Percentiles rank a stretch among this genome's conserved stretches.
Conservation (phyloP, 2,329 filamentous ascomycete species). For the Ophiocordyceps sinensis region DNA sequence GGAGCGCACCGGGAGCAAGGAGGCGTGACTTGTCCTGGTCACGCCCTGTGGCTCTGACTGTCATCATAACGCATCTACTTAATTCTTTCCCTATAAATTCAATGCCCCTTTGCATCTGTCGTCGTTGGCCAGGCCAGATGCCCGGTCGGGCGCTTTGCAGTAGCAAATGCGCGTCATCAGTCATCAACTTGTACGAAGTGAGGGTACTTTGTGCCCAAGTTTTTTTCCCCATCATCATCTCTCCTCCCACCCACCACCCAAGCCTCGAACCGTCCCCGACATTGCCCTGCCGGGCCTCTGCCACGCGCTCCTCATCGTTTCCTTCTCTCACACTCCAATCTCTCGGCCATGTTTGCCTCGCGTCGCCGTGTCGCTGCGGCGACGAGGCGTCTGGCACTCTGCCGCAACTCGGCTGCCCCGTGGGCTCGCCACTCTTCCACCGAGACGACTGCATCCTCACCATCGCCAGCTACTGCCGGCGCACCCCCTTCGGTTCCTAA, state of each 20-base stretch:
- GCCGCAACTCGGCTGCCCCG: conserved; percentile 7
- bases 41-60: too few relatives aligned
- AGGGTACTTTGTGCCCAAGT: too few relatives aligned
- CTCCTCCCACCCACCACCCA: too few relatives aligned
- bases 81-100: too few relatives aligned
- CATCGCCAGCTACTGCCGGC: not conserved
- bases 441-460: conserved; percentile 4
- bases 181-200: too few relatives aligned
- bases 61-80: too few relatives aligned
- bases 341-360: conserved; percentile 12
- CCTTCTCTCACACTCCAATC: not conserved
- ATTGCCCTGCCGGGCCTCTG: not conserved
- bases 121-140: too few relatives aligned
- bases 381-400: conserved; percentile 5
- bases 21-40: too few relatives aligned
- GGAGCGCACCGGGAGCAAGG: conserved; percentile 62
- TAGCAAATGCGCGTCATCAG: too few relatives aligned
- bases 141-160: too few relatives aligned
- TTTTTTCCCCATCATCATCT: too few relatives aligned
- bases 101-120: too few relatives aligned
- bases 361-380: conserved; percentile 10
- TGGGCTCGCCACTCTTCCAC: conserved; percentile 11
- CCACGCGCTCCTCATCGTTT: not conserved
- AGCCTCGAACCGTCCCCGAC: not conserved
- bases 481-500: not conserved